These are phyloP conservation scores for Salmacisia buchloeana DNA, from an alignment of 1,284 basidiomycete genomes.

Conservation along the genomic window DNA sequence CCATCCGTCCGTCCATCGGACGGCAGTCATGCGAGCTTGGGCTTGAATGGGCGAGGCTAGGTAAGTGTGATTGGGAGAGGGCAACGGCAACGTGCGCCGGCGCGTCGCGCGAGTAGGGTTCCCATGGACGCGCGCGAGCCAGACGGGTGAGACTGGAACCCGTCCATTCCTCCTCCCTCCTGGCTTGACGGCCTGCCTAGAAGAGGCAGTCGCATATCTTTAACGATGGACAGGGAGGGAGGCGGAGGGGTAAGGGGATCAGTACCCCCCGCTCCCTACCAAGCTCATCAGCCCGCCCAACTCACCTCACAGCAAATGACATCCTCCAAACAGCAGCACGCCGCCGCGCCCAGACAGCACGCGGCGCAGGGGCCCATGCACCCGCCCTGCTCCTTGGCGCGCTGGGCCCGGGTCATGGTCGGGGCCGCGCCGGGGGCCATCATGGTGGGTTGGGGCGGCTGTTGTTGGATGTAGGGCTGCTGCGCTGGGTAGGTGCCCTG, in stretches of 20 bases:
- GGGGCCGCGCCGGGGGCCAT: not conserved
- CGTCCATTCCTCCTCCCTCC: not conserved
- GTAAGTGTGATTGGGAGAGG: no score
- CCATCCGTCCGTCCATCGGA: no score
- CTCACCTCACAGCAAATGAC: not conserved
- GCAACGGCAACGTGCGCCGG: no score
- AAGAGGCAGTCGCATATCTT: constrained; percentile 5
- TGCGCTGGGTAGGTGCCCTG: not conserved
- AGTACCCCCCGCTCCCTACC: not conserved
- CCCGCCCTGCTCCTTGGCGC: not conserved
- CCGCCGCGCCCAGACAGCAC: constrained; percentile 7
- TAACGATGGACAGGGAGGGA: not conserved
- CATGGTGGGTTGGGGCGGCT: constrained; percentile 2
- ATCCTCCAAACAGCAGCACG: constrained; percentile 5
- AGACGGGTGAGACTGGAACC: not conserved
- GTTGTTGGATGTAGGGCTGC: constrained; percentile 6
- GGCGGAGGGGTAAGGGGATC: not conserved
- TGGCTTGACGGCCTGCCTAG: not conserved
- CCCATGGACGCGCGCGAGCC: no score
- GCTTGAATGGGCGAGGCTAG: no score
- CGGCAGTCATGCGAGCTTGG: no score
- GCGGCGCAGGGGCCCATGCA: constrained; percentile 9
- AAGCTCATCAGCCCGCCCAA: not conserved
- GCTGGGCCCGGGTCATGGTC: not conserved
- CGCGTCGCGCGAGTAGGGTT: no score